A percentile compares a stretch with the other conserved stretches of the same genome.
Conservation (phyloP, 2,329 filamentous ascomycete genomes). For the Talaromyces sp. region DNA sequence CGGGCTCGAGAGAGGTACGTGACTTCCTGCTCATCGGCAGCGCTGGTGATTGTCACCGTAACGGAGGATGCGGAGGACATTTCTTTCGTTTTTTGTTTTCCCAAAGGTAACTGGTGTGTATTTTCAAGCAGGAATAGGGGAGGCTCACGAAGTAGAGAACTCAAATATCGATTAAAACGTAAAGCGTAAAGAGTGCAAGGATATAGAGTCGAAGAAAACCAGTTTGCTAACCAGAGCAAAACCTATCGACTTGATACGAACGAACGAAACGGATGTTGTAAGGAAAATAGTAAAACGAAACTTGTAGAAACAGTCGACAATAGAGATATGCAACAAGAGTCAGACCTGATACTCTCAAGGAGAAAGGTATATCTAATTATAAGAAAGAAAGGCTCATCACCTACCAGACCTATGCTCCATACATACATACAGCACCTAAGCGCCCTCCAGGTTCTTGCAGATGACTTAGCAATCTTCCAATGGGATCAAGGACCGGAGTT, state of each 20-base stretch:
- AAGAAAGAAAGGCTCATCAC: neutral
- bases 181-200: neutral
- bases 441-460: neutral
- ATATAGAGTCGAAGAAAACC: constrained; percentile 1
- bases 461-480: neutral
- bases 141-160: neutral
- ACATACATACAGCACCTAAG: neutral
- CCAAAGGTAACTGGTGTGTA: neutral
- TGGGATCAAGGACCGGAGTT: neutral
- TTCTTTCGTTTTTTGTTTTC: neutral
- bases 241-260: neutral
- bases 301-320: neutral
- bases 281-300: neutral
- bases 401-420: neutral
- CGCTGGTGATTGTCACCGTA: constrained; percentile 28
- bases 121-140: neutral
- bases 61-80: constrained; percentile 30
- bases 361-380: constrained; percentile 12
- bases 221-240: constrained; percentile 18
- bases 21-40: constrained; percentile 37
- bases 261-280: constrained; percentile 9
- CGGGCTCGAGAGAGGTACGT: constrained; percentile 33
- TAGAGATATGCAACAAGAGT: neutral
- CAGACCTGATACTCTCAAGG: neutral
- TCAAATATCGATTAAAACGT: neutral